These are phyloP conservation scores for Metschnikowia sp. DNA, from an alignment of 805 yeast species.

Conservation along the genomic window DNA sequence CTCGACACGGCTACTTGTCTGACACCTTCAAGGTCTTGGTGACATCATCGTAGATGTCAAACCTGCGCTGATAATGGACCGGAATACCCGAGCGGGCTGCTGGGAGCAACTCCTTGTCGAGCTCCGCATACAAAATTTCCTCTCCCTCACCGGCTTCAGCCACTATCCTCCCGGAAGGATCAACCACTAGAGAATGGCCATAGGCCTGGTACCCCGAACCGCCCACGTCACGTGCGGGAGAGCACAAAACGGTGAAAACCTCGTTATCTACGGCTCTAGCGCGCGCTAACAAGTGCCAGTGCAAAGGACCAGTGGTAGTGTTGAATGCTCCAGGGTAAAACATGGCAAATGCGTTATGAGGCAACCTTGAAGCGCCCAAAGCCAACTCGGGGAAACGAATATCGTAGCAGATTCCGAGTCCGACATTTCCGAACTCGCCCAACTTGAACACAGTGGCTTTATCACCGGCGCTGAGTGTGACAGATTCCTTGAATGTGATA, in stretches of 20 bases:
- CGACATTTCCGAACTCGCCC: conserved; percentile 51
- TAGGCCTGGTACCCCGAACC: conserved; percentile 56
- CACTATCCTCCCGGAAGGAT: conserved; percentile 57
- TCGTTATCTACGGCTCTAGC: conserved; percentile 67
- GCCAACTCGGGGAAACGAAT: conserved; percentile 80
- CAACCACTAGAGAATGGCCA: conserved; percentile 64
- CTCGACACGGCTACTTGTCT: conserved; percentile 4
- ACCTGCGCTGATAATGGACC: conserved; percentile 65
- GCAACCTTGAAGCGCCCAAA: conserved; percentile 57
- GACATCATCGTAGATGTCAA: conserved; percentile 54
- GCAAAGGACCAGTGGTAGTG: conserved; percentile 80
- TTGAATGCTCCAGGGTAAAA: conserved; percentile 82
- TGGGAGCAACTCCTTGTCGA: conserved; percentile 58
- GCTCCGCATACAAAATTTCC: conserved; percentile 68
- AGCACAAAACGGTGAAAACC: conserved; percentile 66
- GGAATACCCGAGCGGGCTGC: conserved; percentile 67
- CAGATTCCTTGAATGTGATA: conserved; percentile 81
- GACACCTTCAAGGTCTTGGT: conserved; percentile 12
- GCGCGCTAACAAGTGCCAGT: conserved; percentile 74
- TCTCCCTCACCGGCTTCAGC: conserved; percentile 79
- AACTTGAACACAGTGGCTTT: conserved; percentile 75
- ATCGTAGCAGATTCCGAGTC: conserved; percentile 84
- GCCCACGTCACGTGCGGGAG: conserved; percentile 79
- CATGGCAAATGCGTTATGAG: conserved; percentile 68
- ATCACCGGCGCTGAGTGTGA: conserved; percentile 71